Evolutionary conservation across 2,329 filamentous ascomycete genomes (phyloP), one percentile per base, ranked within the genome.

Genomic region (Pezicula carpinea): DNA sequence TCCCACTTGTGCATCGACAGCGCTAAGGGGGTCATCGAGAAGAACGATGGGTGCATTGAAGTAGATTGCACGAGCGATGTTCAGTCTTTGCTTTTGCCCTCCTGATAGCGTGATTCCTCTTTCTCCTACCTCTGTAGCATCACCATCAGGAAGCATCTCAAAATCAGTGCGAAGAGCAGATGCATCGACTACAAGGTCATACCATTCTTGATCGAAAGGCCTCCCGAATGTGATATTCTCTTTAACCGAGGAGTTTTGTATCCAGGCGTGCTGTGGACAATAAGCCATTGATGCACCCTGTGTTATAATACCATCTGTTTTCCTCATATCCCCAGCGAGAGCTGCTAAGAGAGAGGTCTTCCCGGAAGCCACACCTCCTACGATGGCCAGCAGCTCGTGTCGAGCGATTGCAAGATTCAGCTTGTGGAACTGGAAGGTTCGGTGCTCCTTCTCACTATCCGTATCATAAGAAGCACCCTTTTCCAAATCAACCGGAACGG

Each of bases 221-320:
- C 89, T 92, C 10, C 92, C 92, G 60, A 97, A 97, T 0, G 89
- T 68, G 49, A 99, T 95, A 60, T 99, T 99, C 29, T 96, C 82
- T 52, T 82, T 83, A 3, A 97, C 79, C 1, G 85, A 88, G 0
- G 89, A 77, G 60, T 97, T 97, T 63, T 97, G 92, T 41, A 99
- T 96, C 93, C 93, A 99, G 0, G 93, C 89, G 61, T 96, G 96
- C 63, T 99, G 92, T 0, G 92, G 92, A 55, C 93, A 97, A 59
- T 96, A 96, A 0, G 92, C 89, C 52, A 91, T 77, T 3, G 82
- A 84, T 0, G 89, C 89, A 34, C 91, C 88, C 56, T 93, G 77
- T 0, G 80, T 77, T 5, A 95, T 77, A 32, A 85, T 76, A 10
- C 90, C 90, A 3, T 69, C 71, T 0, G 87, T 95, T 64, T 85